phyloP scores from a whole-genome alignment of 1,139 yeast genomes.

The Nakaseomyces delphensis region DNA sequence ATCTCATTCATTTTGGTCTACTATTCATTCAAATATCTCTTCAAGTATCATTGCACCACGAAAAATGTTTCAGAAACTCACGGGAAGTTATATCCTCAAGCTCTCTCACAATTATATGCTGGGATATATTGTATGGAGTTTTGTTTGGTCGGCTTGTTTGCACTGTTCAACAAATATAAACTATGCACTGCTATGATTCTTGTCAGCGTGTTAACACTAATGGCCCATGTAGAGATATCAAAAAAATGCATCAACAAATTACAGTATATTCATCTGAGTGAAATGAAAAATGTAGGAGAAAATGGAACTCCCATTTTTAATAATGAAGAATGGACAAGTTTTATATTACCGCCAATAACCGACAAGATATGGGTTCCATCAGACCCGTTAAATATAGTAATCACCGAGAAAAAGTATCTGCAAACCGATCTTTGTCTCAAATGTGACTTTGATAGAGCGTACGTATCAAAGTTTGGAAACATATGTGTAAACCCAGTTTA shows the following conservation, averaged over 20 bases:
- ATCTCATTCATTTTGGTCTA: constrained; percentile 50
- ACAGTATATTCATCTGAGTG: constrained; percentile 8
- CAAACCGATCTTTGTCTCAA: constrained; percentile 1
- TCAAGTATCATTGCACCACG: constrained; percentile 46
- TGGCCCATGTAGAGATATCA: constrained; percentile 35
- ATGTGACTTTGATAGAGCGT: constrained; percentile 5
- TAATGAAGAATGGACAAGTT: neutral
- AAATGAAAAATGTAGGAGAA: constrained; percentile 5
- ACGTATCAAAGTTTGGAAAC: constrained; percentile 2
- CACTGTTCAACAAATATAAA: constrained; percentile 42
- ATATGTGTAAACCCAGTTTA: constrained; percentile 1
- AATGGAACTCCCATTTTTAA: neutral
- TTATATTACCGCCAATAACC: neutral
- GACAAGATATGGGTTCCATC: constrained; percentile 12
- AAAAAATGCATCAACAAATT: constrained; percentile 18
- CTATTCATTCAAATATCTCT: constrained; percentile 60
- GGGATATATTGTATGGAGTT: constrained; percentile 77
- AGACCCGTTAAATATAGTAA: constrained; percentile 1
- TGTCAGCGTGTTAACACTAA: constrained; percentile 35
- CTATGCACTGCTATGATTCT: constrained; percentile 38
- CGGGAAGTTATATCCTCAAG: constrained; percentile 64
- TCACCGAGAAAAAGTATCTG: neutral
- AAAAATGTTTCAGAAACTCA: constrained; percentile 52
- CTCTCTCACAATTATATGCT: constrained; percentile 63
- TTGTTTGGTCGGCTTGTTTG: constrained; percentile 66